Evolutionary conservation across 2,329 filamentous ascomycete genomes (phyloP).

Genomic region (Colletotrichum phormii): DNA sequence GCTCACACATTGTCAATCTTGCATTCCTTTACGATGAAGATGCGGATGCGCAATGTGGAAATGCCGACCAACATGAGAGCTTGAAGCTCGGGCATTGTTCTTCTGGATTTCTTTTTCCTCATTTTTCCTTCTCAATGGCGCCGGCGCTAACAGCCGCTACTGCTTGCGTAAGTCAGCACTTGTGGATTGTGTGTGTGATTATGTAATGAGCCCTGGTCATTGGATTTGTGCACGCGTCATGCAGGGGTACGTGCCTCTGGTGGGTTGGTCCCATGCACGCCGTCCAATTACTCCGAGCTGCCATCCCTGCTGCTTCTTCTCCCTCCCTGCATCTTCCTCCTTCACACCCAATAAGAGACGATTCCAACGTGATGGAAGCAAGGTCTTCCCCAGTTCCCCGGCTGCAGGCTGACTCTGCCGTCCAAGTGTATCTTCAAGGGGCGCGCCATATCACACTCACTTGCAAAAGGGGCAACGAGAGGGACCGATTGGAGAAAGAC

Average conservation of each 20-base stretch:
- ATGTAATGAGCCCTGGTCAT: background rate
- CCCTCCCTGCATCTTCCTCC: background rate
- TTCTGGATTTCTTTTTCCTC: background rate
- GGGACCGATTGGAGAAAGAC: background rate
- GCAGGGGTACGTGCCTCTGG: background rate
- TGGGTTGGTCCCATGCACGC: background rate
- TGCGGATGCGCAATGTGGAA: background rate
- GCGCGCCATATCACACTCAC: conserved; percentile 7
- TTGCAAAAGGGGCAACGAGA: conserved; percentile 12
- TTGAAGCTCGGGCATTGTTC: background rate
- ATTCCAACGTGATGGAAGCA: conserved; percentile 24
- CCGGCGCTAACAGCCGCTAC: background rate
- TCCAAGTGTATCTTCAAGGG: background rate
- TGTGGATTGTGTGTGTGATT: background rate
- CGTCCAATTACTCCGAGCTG: conserved; percentile 25
- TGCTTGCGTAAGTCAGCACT: background rate
- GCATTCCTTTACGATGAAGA: conserved; percentile 8
- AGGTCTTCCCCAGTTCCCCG: conserved; percentile 15
- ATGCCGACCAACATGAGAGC: background rate
- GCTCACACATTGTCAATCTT: conserved; percentile 8
- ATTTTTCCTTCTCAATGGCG: background rate
- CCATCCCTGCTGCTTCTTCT: conserved; percentile 13
- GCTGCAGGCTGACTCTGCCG: conserved; percentile 30
- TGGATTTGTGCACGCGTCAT: background rate
- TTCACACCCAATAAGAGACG: conserved; percentile 4